Conservation (phyloP, 2,329 filamentous ascomycete species). For the Epichloe typhina region DNA sequence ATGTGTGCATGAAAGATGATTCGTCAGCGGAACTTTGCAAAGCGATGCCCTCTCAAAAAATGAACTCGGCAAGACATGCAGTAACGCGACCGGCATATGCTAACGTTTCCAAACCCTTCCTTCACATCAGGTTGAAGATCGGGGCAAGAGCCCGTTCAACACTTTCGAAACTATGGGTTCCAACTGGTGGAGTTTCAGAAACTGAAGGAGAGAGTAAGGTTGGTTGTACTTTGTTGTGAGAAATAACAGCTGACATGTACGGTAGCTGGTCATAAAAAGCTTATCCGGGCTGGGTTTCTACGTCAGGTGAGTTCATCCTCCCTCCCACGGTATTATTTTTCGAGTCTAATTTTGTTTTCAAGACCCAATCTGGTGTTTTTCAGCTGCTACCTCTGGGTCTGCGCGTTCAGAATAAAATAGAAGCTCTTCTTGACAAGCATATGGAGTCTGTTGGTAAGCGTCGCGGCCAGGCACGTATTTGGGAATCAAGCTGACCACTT, state of each 20-base stretch:
- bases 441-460: constrained; percentile 60
- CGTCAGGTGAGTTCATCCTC: constrained; percentile 44
- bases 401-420: constrained; percentile 79
- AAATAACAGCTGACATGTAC: constrained; percentile 9
- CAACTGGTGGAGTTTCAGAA: constrained; percentile 54
- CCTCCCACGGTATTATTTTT: constrained; percentile 1
- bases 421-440: constrained; percentile 72
- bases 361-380: constrained; percentile 83
- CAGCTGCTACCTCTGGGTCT: constrained; percentile 81
- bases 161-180: constrained; percentile 67
- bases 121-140: constrained; percentile 5
- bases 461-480: not conserved
- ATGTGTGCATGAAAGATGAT: not conserved
- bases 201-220: constrained; percentile 38
- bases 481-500: not conserved
- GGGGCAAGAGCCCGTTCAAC: constrained; percentile 15
- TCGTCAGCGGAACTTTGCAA: not conserved
- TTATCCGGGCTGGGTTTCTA: constrained; percentile 59
- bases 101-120: constrained; percentile 11
- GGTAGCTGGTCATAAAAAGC: constrained; percentile 50
- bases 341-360: not conserved
- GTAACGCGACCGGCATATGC: constrained; percentile 3
- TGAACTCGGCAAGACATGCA: constrained; percentile 6
- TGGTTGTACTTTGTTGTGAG: not conserved
- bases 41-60: constrained; percentile 9